phyloP scores from a whole-genome alignment of 1,284 basidiomycete species.

The Ceratobasidium sp. region DNA sequence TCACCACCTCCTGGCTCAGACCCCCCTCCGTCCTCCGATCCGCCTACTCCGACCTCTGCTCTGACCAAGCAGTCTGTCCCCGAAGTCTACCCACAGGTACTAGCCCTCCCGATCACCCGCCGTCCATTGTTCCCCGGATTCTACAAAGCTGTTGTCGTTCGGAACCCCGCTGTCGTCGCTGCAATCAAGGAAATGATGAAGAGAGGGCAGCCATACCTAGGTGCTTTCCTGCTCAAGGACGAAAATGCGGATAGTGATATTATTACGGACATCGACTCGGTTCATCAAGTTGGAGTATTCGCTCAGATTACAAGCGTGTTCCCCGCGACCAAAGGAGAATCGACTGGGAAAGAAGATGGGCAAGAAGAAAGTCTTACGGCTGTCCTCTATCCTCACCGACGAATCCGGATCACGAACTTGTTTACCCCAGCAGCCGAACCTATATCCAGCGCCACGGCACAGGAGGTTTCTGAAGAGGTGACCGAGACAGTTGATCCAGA shows the following conservation, averaged over 20 bases:
- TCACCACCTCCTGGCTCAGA: slow-evolving; percentile 48
- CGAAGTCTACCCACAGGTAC: slow-evolving; percentile 91
- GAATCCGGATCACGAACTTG: slow-evolving; percentile 92
- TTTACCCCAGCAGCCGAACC: slow-evolving; percentile 54
- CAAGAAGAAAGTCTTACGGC: slow-evolving; percentile 92
- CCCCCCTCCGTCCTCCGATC: slow-evolving; percentile 45
- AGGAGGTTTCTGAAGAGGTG: slow-evolving; percentile 60
- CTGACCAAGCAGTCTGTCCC: slow-evolving; percentile 87
- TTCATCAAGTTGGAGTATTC: slow-evolving; percentile 96
- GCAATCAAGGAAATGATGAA: slow-evolving; percentile 98
- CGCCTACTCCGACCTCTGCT: slow-evolving; percentile 60
- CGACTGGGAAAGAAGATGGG: slow-evolving; percentile 63
- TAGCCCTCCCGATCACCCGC: slow-evolving; percentile 95
- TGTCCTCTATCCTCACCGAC: slow-evolving; percentile 94
- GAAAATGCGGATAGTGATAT: slow-evolving; percentile 94
- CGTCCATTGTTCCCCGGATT: slow-evolving; percentile 97
- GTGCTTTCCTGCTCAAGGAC: slow-evolving; percentile 97
- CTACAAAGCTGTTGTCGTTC: slow-evolving; percentile 96
- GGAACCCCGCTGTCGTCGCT: slow-evolving; percentile 90
- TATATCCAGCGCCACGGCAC: slow-evolving; percentile 60
- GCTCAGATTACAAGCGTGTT: slow-evolving; percentile 98
- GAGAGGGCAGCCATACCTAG: slow-evolving; percentile 97
- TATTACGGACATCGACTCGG: slow-evolving; percentile 88
- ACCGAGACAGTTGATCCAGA: slow-evolving; percentile 56
- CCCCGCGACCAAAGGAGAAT: slow-evolving; percentile 65